Evolutionary conservation across 2,329 filamentous ascomycete species (phyloP).

Genomic region (Fusarium papillatum): DNA sequence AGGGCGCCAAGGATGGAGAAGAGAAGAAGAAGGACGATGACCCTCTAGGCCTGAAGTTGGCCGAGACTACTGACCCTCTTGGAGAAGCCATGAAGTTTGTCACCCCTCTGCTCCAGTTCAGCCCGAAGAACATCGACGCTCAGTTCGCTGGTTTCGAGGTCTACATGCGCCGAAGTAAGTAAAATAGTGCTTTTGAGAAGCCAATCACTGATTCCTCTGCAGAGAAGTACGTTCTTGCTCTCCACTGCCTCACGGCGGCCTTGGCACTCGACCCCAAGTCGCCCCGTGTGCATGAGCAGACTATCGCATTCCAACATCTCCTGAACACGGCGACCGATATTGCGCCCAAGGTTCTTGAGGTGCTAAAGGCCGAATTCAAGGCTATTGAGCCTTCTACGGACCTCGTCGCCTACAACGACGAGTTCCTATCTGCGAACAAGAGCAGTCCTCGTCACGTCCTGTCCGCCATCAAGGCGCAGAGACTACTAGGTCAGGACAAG

Average conservation of each 20-base stretch:
- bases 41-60: slow-evolving; percentile 84
- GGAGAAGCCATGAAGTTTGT: slow-evolving; percentile 92
- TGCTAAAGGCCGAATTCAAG: slow-evolving; percentile 78
- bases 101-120: slow-evolving; percentile 83
- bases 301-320: slow-evolving; percentile 76
- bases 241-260: slow-evolving; percentile 86
- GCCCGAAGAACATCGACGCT: slow-evolving; percentile 83
- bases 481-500: slow-evolving; percentile 70
- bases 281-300: slow-evolving; percentile 82
- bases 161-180: slow-evolving; percentile 85
- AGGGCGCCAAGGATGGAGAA: slow-evolving; percentile 72
- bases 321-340: slow-evolving; percentile 70
- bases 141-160: slow-evolving; percentile 94
- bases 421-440: slow-evolving; percentile 74
- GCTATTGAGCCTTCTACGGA: slow-evolving; percentile 69
- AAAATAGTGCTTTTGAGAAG: background rate
- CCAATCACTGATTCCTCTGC: slow-evolving; percentile 13
- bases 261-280: slow-evolving; percentile 77
- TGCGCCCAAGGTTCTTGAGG: slow-evolving; percentile 74
- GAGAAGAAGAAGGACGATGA: slow-evolving; percentile 92
- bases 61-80: slow-evolving; percentile 85
- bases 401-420: slow-evolving; percentile 74
- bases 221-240: slow-evolving; percentile 91
- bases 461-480: slow-evolving; percentile 71
- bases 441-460: slow-evolving; percentile 73